phyloP scores from a whole-genome alignment of 345 rosid species.

The Xanthoceras sorbifolium region DNA sequence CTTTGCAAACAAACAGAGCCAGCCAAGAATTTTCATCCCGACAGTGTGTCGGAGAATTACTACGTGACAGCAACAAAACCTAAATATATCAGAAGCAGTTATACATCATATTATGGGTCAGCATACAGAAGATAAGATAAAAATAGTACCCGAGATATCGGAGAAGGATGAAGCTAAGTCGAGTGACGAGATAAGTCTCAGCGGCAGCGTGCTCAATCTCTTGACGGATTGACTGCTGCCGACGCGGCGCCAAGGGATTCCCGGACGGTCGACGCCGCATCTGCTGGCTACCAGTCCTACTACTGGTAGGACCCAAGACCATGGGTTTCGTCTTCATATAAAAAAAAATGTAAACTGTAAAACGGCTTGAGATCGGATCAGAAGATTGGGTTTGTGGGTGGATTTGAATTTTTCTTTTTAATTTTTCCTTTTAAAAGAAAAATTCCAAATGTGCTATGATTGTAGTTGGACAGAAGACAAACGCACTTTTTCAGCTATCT shows the following conservation, averaged over 20 bases:
- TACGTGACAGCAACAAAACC: neutral
- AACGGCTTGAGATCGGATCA: too few relatives aligned
- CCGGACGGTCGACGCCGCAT: neutral
- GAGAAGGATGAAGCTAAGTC: slow-evolving; percentile 71
- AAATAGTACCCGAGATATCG: slow-evolving; percentile 73
- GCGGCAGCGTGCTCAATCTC: slow-evolving; percentile 81
- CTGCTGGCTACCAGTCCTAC: neutral
- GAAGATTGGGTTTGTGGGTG: too few relatives aligned
- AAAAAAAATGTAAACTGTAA: too few relatives aligned
- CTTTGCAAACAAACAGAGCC: neutral
- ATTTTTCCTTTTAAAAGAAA: too few relatives aligned
- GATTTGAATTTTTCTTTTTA: too few relatives aligned
- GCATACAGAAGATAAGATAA: too few relatives aligned
- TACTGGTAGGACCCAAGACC: neutral
- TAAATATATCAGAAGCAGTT: neutral
- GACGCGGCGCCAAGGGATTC: slow-evolving; percentile 10
- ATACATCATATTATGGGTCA: neutral
- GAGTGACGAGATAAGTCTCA: slow-evolving; percentile 73
- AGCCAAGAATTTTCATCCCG: neutral
- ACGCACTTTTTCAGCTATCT: too few relatives aligned
- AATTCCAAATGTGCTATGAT: too few relatives aligned
- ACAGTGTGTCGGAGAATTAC: neutral
- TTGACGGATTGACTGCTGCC: slow-evolving; percentile 52
- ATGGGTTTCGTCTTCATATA: neutral
- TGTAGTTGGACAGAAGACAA: too few relatives aligned